Evolutionary conservation across 225 moss, liverwort and hornwort genomes (phyloP).

Genomic region (Lunularia cruciata): DNA sequence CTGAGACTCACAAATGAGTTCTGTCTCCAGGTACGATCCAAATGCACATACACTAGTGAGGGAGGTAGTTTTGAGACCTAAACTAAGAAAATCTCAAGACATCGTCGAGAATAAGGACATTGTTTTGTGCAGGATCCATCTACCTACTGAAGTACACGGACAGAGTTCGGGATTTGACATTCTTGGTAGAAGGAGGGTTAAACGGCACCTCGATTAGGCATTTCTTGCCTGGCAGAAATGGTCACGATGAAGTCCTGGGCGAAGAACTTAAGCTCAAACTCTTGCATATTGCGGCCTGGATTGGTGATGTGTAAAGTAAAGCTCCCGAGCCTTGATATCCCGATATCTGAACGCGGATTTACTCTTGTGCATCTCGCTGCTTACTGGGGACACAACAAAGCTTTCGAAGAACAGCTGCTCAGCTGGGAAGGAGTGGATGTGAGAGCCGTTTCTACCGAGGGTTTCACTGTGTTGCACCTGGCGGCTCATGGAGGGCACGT

Average conservation of each 20-base stretch:
- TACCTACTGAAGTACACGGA: no score
- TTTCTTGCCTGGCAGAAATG: no score
- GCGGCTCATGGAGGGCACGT: slow-evolving; percentile 3
- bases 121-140: no score
- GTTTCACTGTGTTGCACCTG: slow-evolving; percentile 1
- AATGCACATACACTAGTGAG: no score
- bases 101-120: no score
- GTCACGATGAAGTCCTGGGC: background rate
- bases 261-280: background rate
- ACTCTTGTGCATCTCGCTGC: background rate
- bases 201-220: no score
- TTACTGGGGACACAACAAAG: background rate
- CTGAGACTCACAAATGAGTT: no score
- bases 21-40: no score
- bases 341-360: background rate
- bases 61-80: no score
- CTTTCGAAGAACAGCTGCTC: background rate
- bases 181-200: no score
- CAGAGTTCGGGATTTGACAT: no score
- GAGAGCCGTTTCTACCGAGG: background rate
- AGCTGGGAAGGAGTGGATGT: background rate
- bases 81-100: no score
- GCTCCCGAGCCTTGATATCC: background rate
- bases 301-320: background rate
- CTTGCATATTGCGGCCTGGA: slow-evolving; percentile 7